Evolutionary conservation across 140 eudicot genomes (phyloP).

Genomic region (Senecio squalidus): DNA sequence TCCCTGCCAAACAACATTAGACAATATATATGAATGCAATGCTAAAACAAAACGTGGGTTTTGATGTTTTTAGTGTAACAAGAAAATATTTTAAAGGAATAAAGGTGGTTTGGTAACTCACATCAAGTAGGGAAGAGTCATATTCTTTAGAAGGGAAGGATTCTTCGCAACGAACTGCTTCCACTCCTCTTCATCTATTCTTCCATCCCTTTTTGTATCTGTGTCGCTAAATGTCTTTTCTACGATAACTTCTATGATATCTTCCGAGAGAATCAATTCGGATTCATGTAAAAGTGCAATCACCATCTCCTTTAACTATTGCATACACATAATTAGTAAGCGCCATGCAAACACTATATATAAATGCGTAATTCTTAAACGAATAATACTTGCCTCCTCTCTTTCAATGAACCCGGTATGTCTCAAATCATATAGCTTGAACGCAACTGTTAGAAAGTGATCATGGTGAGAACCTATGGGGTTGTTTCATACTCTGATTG

Average conservation of each 20-base stretch:
- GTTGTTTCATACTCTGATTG: too few relatives aligned
- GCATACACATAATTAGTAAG: neutral
- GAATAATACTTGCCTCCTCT: neutral
- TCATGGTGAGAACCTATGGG: too few relatives aligned
- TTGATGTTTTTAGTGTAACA: too few relatives aligned
- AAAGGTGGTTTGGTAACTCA: neutral
- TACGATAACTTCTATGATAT: slow-evolving; percentile 54
- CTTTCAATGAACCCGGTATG: neutral
- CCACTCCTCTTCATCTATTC: slow-evolving; percentile 8
- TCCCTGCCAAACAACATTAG: neutral
- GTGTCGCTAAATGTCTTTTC: slow-evolving; percentile 44
- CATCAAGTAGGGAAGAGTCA: neutral
- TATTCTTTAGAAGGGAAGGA: slow-evolving; percentile 9
- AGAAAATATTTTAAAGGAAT: neutral
- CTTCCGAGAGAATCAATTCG: slow-evolving; percentile 60
- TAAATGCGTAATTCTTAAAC: neutral
- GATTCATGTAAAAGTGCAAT: slow-evolving; percentile 73
- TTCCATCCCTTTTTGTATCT: neutral
- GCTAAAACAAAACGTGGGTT: too few relatives aligned
- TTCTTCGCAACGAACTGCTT: neutral
- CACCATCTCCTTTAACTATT: slow-evolving; percentile 80
- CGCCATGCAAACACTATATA: too few relatives aligned
- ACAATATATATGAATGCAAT: too few relatives aligned
- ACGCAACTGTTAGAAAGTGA: neutral
- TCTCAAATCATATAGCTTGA: slow-evolving; percentile 1